Base-by-base conservation (phyloP, 164 flowering plant species). In the Nymphaea colorata region DNA sequence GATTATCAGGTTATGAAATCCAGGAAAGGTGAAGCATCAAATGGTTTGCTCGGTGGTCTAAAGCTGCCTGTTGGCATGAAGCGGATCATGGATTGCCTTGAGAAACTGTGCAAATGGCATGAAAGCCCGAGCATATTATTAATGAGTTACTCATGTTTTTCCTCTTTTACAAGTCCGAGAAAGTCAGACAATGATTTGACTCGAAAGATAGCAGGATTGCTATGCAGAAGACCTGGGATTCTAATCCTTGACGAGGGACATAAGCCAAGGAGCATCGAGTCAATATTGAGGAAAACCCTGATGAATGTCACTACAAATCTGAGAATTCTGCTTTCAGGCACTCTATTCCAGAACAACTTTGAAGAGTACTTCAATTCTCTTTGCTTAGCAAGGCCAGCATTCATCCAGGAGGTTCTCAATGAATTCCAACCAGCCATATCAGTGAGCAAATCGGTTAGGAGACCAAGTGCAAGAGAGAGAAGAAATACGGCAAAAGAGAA, bases 341-440 rank as follows among this genome's bases (percentile, higher is more conserved):
- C 98, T 17, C 63, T 92, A 69, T 92, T 92, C 69, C 98, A 92
- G 74, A 92, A 95, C 74, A 95, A 89, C 67, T 90, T 95, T 57
- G 85, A 86, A 16, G 99, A 92, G 71, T 95, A 92, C 70, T 95
- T 92, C 76, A 95, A 92, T 81, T 90, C 98, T 36, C 90, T 92
- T 12, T 79, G 81, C 75, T 76, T 95, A 70, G 94, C 98, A 42
- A 83, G 99, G 73, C 99, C 98, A 0, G 78, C 67, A 67, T 95
- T 95, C 76, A 80, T 87, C 6, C 43, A 72, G 18, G 96, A 95
- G 82, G 89, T 91, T 41, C 64, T 89, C 71, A 79, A 64, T 64
- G 81, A 77, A 69, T 70, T 93, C 8, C 90, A 64, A 12, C 36
- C 36, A 12, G 43, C 17, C 41, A 5, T 36, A 81, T 67, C 89